Percentiles rank a stretch among this genome's conserved stretches.
These are phyloP conservation scores for Saccharum officinarum DNA, from an alignment of 176 grass and related monocot genomes.

Conservation along the genomic window DNA sequence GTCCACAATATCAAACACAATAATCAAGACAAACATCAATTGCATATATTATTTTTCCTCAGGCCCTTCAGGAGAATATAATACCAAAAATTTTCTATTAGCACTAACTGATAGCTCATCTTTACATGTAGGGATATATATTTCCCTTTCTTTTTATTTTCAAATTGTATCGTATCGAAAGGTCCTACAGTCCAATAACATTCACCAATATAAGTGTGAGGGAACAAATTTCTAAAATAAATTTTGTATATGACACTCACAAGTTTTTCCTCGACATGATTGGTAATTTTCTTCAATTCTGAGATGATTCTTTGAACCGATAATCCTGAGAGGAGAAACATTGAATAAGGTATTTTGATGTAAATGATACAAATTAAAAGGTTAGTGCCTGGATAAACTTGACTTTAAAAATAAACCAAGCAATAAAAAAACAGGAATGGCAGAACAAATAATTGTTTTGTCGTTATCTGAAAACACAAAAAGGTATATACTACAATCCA, in stretches of 20 bases:
- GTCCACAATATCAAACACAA: slow-evolving; percentile 10
- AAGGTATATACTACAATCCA: background rate
- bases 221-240: slow-evolving; percentile 10
- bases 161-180: background rate
- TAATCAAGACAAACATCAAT: slow-evolving; percentile 25
- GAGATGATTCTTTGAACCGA: slow-evolving; percentile 32
- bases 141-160: background rate
- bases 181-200: slow-evolving; percentile 21
- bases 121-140: slow-evolving; percentile 1
- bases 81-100: slow-evolving; percentile 20
- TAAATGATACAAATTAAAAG: slow-evolving; percentile 15
- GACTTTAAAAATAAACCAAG: slow-evolving; percentile 1
- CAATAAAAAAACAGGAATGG: background rate
- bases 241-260: slow-evolving; percentile 40
- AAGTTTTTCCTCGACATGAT: slow-evolving; percentile 33
- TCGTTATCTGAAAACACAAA: slow-evolving; percentile 12
- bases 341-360: slow-evolving; percentile 32
- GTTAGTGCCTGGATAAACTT: background rate
- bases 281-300: slow-evolving; percentile 36
- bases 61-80: slow-evolving; percentile 22
- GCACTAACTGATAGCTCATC: slow-evolving; percentile 23
- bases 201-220: background rate
- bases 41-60: background rate
- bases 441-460: background rate
- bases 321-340: slow-evolving; percentile 29